Evolutionary conservation across 1,284 basidiomycete genomes (phyloP).

Genomic region (Ustilago hordei): DNA sequence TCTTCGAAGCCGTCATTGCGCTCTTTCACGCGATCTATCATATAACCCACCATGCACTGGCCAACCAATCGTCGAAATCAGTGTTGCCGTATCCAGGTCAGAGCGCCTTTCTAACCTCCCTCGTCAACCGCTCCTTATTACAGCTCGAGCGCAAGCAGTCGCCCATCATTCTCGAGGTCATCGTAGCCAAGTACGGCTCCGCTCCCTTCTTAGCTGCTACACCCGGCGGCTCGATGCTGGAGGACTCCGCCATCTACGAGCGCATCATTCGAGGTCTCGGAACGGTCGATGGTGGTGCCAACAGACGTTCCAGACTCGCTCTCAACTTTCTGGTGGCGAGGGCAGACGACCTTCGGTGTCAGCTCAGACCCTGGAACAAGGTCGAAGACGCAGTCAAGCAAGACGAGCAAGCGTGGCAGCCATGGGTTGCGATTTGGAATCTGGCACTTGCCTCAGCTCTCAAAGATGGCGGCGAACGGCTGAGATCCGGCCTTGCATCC

Average conservation of each 20-base stretch:
- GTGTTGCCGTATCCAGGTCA: slow-evolving; percentile 22
- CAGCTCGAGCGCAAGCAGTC: slow-evolving; percentile 52
- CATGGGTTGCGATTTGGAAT: slow-evolving; percentile 37
- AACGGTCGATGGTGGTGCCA: slow-evolving; percentile 46
- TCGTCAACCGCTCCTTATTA: slow-evolving; percentile 29
- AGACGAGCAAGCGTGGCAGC: slow-evolving; percentile 17
- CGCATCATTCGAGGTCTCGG: slow-evolving; percentile 49
- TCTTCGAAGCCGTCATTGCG: slow-evolving; percentile 34
- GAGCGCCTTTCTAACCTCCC: slow-evolving; percentile 29
- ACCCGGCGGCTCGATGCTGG: slow-evolving; percentile 10
- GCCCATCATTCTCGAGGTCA: slow-evolving; percentile 43
- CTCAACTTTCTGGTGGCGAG: slow-evolving; percentile 33
- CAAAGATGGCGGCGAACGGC: slow-evolving; percentile 36
- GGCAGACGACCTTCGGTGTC: slow-evolving; percentile 30
- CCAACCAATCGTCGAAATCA: not conserved
- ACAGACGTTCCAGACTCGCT: slow-evolving; percentile 36
- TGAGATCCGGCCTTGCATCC: slow-evolving; percentile 49
- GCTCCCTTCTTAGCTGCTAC: slow-evolving; percentile 29
- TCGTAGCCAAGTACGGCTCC: slow-evolving; percentile 45
- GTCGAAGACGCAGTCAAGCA: not conserved
- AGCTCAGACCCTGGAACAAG: slow-evolving; percentile 16
- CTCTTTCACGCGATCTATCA: slow-evolving; percentile 26
- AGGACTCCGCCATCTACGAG: slow-evolving; percentile 38
- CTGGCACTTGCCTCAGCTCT: slow-evolving; percentile 24
- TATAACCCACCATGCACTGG: not conserved